phyloP scores from a whole-genome alignment of 345 rosid species.

The Kernera saxatilis region DNA sequence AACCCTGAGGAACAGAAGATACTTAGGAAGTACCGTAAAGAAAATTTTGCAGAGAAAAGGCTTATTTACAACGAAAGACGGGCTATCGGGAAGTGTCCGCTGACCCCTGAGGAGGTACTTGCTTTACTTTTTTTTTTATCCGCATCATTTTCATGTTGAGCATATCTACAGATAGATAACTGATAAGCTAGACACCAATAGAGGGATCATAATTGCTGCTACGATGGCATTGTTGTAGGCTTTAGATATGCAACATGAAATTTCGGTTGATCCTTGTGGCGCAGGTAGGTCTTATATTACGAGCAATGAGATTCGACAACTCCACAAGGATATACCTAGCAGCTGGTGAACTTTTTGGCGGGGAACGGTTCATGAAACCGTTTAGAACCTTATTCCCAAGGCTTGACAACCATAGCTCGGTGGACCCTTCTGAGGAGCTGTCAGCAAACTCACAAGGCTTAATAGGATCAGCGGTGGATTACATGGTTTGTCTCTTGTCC shows the following conservation, averaged over 20 bases:
- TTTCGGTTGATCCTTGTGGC: constrained; percentile 17
- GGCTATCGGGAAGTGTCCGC: constrained; percentile 86
- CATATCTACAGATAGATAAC: not conserved
- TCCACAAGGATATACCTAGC: constrained; percentile 88
- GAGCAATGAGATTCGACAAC: constrained; percentile 87
- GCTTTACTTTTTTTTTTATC: not conserved
- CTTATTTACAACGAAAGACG: constrained; percentile 70
- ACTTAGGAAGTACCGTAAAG: constrained; percentile 74
- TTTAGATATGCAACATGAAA: constrained; percentile 7
- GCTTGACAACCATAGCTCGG: constrained; percentile 92
- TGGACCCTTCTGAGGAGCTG: constrained; percentile 71
- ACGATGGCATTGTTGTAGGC: not conserved
- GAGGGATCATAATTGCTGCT: not conserved
- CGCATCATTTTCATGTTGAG: not conserved
- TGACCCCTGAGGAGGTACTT: constrained; percentile 89
- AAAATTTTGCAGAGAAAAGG: constrained; percentile 72
- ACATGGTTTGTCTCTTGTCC: constrained; percentile 96
- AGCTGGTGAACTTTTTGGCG: constrained; percentile 96
- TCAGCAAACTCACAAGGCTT: constrained; percentile 57
- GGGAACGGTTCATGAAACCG: constrained; percentile 84
- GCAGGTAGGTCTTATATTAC: constrained; percentile 92
- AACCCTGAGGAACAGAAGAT: constrained; percentile 62
- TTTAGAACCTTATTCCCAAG: constrained; percentile 72
- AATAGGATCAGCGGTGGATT: constrained; percentile 98
- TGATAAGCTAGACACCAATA: not conserved